These are phyloP conservation scores for Diaporthe humulicola DNA, from an alignment of 2,329 filamentous ascomycete species.

Conservation along the genomic window DNA sequence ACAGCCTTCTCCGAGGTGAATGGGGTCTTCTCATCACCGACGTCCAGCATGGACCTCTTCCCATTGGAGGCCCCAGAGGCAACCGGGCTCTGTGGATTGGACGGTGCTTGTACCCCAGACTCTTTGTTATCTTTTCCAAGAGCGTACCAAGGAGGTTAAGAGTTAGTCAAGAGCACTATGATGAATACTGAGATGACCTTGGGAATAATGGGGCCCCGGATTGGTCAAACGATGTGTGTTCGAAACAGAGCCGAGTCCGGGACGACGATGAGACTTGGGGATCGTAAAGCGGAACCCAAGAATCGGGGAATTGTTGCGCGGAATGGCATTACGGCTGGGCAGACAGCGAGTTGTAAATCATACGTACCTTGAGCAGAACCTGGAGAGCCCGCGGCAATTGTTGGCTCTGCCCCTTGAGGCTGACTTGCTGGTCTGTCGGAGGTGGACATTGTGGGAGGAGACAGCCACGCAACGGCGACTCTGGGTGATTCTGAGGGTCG, in stretches of 20 bases:
- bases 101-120: constrained; percentile 2
- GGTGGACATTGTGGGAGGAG: constrained; percentile 21
- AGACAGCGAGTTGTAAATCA: constrained; percentile 12
- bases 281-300: constrained; percentile 9
- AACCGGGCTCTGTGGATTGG: constrained; percentile 14
- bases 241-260: constrained; percentile 29
- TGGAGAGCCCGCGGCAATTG: background rate
- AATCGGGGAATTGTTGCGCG: constrained; percentile 6
- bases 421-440: constrained; percentile 25
- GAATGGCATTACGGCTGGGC: background rate
- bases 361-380: constrained; percentile 23
- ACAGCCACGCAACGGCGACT: constrained; percentile 3
- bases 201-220: constrained; percentile 13
- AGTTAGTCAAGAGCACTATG: constrained; percentile 30
- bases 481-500: background rate
- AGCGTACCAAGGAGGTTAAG: constrained; percentile 28
- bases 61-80: constrained; percentile 2
- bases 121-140: constrained; percentile 18
- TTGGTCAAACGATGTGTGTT: constrained; percentile 19
- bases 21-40: constrained; percentile 13
- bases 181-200: constrained; percentile 9
- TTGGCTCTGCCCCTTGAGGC: constrained; percentile 23
- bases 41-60: constrained; percentile 28
- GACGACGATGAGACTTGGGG: constrained; percentile 27
- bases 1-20: constrained; percentile 11